Percentiles rank a stretch among this genome's conserved stretches.
Evolutionary conservation across 148 eudicot species (phyloP).

Genomic region (Chenopodium album): DNA sequence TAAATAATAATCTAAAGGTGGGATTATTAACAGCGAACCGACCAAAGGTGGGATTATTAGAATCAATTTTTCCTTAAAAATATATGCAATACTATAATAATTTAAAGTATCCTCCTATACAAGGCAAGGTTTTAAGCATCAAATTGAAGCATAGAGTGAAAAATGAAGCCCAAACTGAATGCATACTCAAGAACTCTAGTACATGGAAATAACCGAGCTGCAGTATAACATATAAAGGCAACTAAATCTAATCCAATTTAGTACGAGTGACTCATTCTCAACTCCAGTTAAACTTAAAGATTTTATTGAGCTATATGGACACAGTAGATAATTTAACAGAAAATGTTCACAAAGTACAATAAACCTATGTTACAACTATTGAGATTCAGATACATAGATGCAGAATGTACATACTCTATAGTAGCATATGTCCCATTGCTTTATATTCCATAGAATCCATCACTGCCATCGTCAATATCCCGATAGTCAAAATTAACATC

Average conservation of each 20-base stretch:
- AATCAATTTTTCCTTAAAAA: no score
- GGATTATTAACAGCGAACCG: no score
- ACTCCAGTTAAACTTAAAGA: neutral
- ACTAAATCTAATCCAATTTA: constrained; percentile 2
- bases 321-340: constrained; percentile 11
- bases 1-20: no score
- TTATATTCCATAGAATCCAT: constrained; percentile 44
- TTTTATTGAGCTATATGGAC: neutral
- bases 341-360: neutral
- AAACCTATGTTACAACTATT: constrained; percentile 16
- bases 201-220: neutral
- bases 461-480: constrained; percentile 53
- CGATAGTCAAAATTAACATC: constrained; percentile 53
- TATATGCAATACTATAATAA: neutral
- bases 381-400: constrained; percentile 27
- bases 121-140: neutral
- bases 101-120: neutral
- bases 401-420: constrained; percentile 35
- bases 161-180: neutral
- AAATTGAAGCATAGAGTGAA: neutral
- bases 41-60: no score
- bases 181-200: neutral
- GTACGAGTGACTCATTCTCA: neutral
- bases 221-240: neutral
- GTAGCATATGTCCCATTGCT: constrained; percentile 14